Evolutionary conservation across 2,329 filamentous ascomycete species (phyloP), one percentile per base, ranked within the genome.

Genomic region (Trichoderma breve): DNA sequence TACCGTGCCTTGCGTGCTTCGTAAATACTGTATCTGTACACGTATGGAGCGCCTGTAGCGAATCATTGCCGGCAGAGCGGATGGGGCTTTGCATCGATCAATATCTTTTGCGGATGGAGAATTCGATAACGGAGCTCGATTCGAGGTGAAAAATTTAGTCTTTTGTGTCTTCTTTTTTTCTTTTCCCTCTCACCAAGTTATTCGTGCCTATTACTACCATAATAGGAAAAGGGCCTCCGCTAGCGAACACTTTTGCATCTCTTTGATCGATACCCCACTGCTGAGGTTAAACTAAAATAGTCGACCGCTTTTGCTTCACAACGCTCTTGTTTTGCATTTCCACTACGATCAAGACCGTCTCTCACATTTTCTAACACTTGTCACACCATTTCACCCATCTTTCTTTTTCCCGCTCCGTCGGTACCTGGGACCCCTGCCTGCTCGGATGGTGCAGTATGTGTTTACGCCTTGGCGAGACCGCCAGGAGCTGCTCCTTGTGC

Each of bases 401-500:
- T 36, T 30, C 15, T 15, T 32, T 43, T 39, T 26, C 47, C 34
- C n/a, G 26, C 60, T 30, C 11, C 57, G 28, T 51, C 28, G 64
- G 47, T 51, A 53, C 11, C 53, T 64, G 34, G 43, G n/a, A 47
- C 39, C 30, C 65, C 65, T 43, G 61, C 57, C 66, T 14, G 68
- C 57, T 30, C 32, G 18, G 36, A 92, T 92, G 90, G 89, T 91
- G 32, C 89, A 90, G 78, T 93, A 92, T 82, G 86, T 91, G 74
- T 89, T 92, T 77, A 93, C 91, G 70, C 91, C 91, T 39, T 94
- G 92, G 92, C 90, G 91, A 74, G 83, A 88, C 80, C 86, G 85
- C 70, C 78, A 82, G 72, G 91, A 94, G 79, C 87, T 95, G 73
- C 85, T 93, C 71, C 80, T 83, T 63, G 88, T 94, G 69, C 88